A percentile compares a stretch with the other conserved stretches of the same genome.
These are phyloP conservation scores for Nigrospora sphaerica DNA, from an alignment of 2,329 filamentous ascomycete species.

Conservation along the genomic window DNA sequence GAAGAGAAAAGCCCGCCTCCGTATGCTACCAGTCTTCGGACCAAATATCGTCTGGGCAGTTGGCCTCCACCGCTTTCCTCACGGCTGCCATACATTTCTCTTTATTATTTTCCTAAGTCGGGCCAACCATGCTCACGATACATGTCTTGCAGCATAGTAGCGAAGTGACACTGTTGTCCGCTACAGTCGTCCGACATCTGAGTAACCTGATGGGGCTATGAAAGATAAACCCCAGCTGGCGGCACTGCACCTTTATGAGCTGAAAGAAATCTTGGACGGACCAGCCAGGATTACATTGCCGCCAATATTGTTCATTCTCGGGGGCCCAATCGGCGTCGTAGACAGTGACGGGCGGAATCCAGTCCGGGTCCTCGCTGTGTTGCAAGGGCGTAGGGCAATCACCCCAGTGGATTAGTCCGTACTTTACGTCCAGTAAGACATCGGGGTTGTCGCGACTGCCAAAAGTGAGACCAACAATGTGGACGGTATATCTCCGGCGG, in stretches of 20 bases:
- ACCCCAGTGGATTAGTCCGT: constrained; percentile 1
- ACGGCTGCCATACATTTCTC: no score
- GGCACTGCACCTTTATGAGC: neutral
- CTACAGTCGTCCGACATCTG: neutral
- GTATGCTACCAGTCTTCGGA: no score
- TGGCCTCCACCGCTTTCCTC: no score
- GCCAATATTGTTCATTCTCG: neutral
- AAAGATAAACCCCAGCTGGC: neutral
- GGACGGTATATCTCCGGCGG: neutral
- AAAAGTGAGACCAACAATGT: neutral
- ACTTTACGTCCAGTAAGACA: neutral
- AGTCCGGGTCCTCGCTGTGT: neutral
- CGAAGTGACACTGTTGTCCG: neutral
- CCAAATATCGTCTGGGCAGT: no score
- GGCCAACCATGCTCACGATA: neutral
- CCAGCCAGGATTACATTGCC: neutral
- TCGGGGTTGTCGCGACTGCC: neutral
- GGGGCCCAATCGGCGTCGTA: constrained; percentile 20
- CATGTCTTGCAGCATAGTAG: neutral
- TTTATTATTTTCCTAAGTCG: neutral
- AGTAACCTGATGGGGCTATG: neutral
- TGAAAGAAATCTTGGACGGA: neutral
- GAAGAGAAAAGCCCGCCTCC: no score
- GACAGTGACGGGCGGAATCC: constrained; percentile 42
- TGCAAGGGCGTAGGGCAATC: neutral